Evolutionary conservation across 2,329 filamentous ascomycete genomes (phyloP), one percentile per base, ranked within the genome.

Genomic region (Fusarium aywerte): DNA sequence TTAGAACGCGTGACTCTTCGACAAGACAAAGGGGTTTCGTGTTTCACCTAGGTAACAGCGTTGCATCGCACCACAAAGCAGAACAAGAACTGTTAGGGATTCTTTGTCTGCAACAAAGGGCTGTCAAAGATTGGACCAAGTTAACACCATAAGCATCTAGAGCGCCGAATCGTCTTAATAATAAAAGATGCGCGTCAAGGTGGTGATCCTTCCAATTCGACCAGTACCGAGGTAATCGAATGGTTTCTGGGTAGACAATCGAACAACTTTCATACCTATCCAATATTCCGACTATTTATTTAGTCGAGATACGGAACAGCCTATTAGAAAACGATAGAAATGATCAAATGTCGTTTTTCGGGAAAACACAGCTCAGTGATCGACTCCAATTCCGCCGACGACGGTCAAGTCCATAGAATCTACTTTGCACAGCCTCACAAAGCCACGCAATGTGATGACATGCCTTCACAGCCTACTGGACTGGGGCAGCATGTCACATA

Each of bases 341-440:
- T 21, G 38, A 29, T 13, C 27, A 7, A 27, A 15, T 20, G 11
- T 7, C 32, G 32, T 25, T 27, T 32, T 29, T 23, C 20, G 12
- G 38, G 32, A 31, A 12, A 18, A 35, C 18, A 27, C 8, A 27
- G 27, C 5, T 27, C 27, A 27, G 9, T 27, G 11, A 7, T 27
- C 27, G 4, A 18, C 29, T n/a, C 27, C 21, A 16, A 39, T 39
- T 39, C 12, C 20, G 40, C 31, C 31, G 35, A 48, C 38, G 33
- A 18, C 15, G 25, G 49, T 21, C 21, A 31, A 48, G 31, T 32
- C 45, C 38, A 32, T 43, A 23, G 15, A 23, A 35, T 44, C n/a
- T 38, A 20, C 47, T 57, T 55, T 57, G 66, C 71, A 71, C 70
- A 73, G 71, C 71, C 71, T 71, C 69, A 29, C 47, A 48, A 25